Evolutionary conservation across 805 yeast species (phyloP).

Genomic region (Wickerhamiella occidentalis): DNA sequence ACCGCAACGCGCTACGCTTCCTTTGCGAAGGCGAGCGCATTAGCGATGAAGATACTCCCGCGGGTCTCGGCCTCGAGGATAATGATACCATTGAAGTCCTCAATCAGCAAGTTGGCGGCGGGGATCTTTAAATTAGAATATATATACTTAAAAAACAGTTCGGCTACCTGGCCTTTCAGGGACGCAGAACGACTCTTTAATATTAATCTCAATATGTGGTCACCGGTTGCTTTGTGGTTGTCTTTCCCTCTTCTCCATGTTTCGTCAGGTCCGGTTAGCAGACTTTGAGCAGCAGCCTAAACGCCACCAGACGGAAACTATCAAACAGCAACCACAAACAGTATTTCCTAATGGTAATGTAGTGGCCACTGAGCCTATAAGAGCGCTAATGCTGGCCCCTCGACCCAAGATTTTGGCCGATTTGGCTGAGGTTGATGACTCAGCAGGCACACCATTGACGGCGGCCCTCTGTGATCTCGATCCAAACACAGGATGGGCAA

Average conservation of each 20-base stretch:
- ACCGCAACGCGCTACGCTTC: slow-evolving; percentile 69
- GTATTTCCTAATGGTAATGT: slow-evolving; percentile 1
- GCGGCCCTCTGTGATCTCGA: neutral
- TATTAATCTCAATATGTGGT: too few relatives aligned
- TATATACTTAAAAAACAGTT: too few relatives aligned
- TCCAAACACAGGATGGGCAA: slow-evolving; percentile 8
- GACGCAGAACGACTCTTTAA: too few relatives aligned
- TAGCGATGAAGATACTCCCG: slow-evolving; percentile 82
- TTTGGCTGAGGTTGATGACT: neutral
- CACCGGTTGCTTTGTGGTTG: neutral
- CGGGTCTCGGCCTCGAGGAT: slow-evolving; percentile 76
- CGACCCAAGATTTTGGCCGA: slow-evolving; percentile 1
- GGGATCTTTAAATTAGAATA: slow-evolving; percentile 1
- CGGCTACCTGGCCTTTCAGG: too few relatives aligned
- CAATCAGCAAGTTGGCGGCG: slow-evolving; percentile 60
- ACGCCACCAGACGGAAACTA: neutral
- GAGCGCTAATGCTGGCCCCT: slow-evolving; percentile 6
- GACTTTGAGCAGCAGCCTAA: slow-evolving; percentile 6
- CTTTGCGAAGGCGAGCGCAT: slow-evolving; percentile 89
- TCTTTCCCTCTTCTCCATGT: neutral
- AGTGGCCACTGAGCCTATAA: slow-evolving; percentile 4
- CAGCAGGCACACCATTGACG: too few relatives aligned
- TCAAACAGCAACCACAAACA: neutral
- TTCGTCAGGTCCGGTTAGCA: slow-evolving; percentile 1
- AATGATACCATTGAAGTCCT: slow-evolving; percentile 96